Percentiles rank a stretch among this genome's conserved stretches.
Evolutionary conservation across 2,329 filamentous ascomycete genomes (phyloP).

Genomic region (Xylariales sp.): DNA sequence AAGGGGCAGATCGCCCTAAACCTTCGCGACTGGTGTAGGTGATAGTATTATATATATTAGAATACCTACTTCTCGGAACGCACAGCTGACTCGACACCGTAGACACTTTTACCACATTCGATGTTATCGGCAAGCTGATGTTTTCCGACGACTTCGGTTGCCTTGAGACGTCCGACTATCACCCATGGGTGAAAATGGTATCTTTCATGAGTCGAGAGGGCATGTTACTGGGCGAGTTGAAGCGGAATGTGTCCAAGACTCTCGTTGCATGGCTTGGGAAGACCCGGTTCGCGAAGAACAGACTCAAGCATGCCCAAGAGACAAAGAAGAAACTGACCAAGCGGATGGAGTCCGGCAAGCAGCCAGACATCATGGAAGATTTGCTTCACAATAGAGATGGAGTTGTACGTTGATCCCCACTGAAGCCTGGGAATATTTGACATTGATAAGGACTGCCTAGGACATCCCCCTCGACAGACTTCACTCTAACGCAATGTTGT

Average conservation of each 20-base stretch:
- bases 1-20: slow-evolving; percentile 21
- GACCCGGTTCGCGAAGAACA: not conserved
- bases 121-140: not conserved
- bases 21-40: slow-evolving; percentile 5
- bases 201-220: not conserved
- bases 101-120: not conserved
- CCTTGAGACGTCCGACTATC: not conserved
- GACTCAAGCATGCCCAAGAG: not conserved
- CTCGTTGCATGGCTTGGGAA: not conserved
- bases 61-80: not conserved
- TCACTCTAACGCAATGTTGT: not conserved
- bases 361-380: not conserved
- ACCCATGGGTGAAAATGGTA: not conserved
- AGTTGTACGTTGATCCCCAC: not conserved
- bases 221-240: not conserved
- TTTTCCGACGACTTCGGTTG: not conserved
- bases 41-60: slow-evolving; percentile 8
- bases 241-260: not conserved
- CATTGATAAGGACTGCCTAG: not conserved
- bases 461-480: not conserved
- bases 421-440: not conserved
- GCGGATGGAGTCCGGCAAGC: not conserved
- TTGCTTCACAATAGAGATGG: slow-evolving; percentile 1
- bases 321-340: not conserved
- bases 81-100: no score